Evolutionary conservation across 2,329 filamentous ascomycete genomes (phyloP).

Genomic region (Leptographium wingfieldii): DNA sequence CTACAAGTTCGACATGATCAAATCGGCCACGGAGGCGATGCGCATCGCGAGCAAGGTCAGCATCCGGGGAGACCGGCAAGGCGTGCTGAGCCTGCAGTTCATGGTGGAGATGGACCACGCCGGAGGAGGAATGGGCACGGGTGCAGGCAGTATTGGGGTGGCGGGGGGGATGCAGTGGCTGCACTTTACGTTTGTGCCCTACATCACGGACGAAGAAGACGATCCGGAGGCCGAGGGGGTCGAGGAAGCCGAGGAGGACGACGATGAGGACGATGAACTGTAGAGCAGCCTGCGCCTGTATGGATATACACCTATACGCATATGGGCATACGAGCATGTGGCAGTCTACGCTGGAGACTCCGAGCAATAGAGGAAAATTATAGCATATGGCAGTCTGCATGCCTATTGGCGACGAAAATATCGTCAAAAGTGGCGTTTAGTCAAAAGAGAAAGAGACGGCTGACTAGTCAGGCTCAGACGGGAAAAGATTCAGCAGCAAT

Average conservation of each 20-base stretch:
- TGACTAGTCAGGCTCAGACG: too few relatives aligned
- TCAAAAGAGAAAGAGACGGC: too few relatives aligned
- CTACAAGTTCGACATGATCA: slow-evolving; percentile 81
- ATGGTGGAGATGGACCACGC: slow-evolving; percentile 70
- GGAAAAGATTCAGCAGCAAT: too few relatives aligned
- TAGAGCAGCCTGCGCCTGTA: background rate
- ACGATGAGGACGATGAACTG: background rate
- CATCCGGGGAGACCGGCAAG: slow-evolving; percentile 73
- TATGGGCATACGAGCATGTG: too few relatives aligned
- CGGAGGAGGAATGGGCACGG: too few relatives aligned
- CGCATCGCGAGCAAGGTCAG: slow-evolving; percentile 84
- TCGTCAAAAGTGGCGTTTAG: too few relatives aligned
- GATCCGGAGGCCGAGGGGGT: slow-evolving; percentile 23
- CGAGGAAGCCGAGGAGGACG: slow-evolving; percentile 14
- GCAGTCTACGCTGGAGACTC: background rate
- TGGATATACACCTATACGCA: too few relatives aligned
- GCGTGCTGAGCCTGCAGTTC: slow-evolving; percentile 87
- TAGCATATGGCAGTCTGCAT: too few relatives aligned
- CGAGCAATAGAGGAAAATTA: too few relatives aligned
- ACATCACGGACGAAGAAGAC: slow-evolving; percentile 45
- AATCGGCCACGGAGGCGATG: slow-evolving; percentile 85
- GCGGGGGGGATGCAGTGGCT: slow-evolving; percentile 49
- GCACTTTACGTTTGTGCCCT: slow-evolving; percentile 73
- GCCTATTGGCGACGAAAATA: too few relatives aligned
- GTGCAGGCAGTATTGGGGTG: too few relatives aligned